Conservation (phyloP, 441 rosid genomes). For the Populus hybrid region DNA sequence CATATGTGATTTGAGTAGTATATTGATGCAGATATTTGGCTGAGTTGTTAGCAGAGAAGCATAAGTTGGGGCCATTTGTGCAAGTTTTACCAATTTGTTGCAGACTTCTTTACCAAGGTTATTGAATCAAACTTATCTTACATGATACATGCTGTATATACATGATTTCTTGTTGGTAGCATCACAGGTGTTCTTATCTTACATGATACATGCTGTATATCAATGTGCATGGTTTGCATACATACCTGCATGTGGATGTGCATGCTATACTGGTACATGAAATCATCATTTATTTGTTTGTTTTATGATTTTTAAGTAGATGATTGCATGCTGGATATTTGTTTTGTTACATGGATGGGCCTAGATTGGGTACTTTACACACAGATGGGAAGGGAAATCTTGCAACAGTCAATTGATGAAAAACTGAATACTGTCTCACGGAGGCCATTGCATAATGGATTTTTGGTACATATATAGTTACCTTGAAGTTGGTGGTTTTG, state of each 20-base stretch:
- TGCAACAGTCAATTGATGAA: not conserved
- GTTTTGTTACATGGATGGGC: not conserved
- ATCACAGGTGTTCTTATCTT: not conserved
- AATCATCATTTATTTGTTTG: not conserved
- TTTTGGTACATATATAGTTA: not conserved
- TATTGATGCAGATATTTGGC: slow-evolving; percentile 55
- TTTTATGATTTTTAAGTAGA: not conserved
- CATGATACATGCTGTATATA: slow-evolving; percentile 11
- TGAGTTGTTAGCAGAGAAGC: slow-evolving; percentile 82
- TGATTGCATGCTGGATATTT: not conserved
- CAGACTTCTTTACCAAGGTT: slow-evolving; percentile 85
- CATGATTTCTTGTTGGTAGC: not conserved
- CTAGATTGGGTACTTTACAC: not conserved
- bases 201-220: too few species aligned
- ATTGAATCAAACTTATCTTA: slow-evolving; percentile 16
- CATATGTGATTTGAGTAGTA: slow-evolving; percentile 10
- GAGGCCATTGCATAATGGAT: not conserved
- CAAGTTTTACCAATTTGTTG: slow-evolving; percentile 71
- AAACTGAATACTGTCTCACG: not conserved
- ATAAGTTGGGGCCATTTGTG: slow-evolving; percentile 72
- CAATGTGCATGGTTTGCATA: not conserved
- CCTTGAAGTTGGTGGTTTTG: not conserved
- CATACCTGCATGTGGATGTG: not conserved
- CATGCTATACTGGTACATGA: not conserved
- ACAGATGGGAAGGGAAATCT: not conserved